Conservation (phyloP, 2,329 filamentous ascomycete genomes). For the Nigrospora sphaerica region DNA sequence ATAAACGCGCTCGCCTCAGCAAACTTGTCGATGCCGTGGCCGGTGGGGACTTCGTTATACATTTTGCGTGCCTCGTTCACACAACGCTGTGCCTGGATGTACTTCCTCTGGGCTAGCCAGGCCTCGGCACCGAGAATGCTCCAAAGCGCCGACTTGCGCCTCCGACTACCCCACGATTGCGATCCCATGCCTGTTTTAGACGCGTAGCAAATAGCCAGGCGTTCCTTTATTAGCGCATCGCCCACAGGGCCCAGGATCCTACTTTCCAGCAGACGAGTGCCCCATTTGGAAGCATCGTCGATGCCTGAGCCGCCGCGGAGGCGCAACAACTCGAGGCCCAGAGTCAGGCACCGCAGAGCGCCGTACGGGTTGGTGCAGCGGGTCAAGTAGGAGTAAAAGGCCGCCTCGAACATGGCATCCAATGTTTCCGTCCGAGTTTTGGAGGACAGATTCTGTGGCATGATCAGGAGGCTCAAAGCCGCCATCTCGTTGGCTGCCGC, state of each 20-base stretch:
- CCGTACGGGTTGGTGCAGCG: conserved; percentile 75
- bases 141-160: conserved; percentile 86
- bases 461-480: conserved; percentile 74
- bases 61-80: conserved; percentile 60
- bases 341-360: conserved; percentile 67
- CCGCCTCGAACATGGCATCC: conserved; percentile 81
- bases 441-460: conserved; percentile 61
- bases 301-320: conserved; percentile 71
- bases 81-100: conserved; percentile 70
- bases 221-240: conserved; percentile 77
- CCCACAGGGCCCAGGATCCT: conserved; percentile 68
- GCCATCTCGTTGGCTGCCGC: conserved; percentile 95
- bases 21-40: conserved; percentile 46
- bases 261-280: conserved; percentile 69
- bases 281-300: conserved; percentile 86
- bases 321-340: conserved; percentile 76
- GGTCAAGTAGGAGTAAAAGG: conserved; percentile 87
- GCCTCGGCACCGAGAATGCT: conserved; percentile 73
- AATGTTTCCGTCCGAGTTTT: conserved; percentile 76
- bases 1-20: conserved; percentile 43
- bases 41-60: conserved; percentile 42
- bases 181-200: conserved; percentile 62
- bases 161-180: conserved; percentile 62
- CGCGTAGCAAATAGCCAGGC: conserved; percentile 77
- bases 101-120: conserved; percentile 74